Base-by-base conservation (phyloP, 768 basidiomycete genomes). In the Agaricus blazei region DNA sequence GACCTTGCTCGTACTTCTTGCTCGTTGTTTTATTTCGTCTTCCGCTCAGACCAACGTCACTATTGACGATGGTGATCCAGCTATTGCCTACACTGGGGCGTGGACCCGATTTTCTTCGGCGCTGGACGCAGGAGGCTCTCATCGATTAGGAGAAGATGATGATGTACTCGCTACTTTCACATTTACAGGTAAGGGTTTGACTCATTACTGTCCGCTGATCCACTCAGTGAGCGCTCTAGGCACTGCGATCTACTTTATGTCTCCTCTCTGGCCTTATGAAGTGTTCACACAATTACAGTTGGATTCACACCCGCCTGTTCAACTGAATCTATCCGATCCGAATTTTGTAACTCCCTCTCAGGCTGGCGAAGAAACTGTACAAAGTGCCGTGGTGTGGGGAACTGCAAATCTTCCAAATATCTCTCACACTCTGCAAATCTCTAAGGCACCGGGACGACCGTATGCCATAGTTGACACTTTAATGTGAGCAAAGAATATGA, bases 241-340 rank as follows among this genome's bases (percentile, higher is more conserved):
- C 19, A 62, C 68, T 3, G 70, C 70, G n/a, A 62, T 75, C 8
- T 74, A 71, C 44, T 72, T 69, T 54, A 58, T 72, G 57, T 67
- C 70, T 0, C 71, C 73, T 23, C 61, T 65, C 14, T 77, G 74
- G 75, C 74, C 74, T 11, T 74, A 71, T 62, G 50, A 50, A 12
- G 76, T 77, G 48, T 72, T 64, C 51, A 74, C 75, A 0, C 68
- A 70, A 6, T 46, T 79, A 4, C 67, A 69, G 6, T 60, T 79
- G 29, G 77, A 77, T 55, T 65, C 62, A 4, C 68, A 67, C 19
- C 60, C 67, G 9, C 26, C 45, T 3, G 56, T 65, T 1, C 62
- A 73, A 47, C 60, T 77, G 48, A 71, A 77, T 60, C 66, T 77
- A 9, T 24, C 41, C 4, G 54, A 56, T 27, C 47, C 48, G 28